Evolutionary conservation across 306 rosid genomes (phyloP).

Genomic region (Prunus fruticosa): DNA sequence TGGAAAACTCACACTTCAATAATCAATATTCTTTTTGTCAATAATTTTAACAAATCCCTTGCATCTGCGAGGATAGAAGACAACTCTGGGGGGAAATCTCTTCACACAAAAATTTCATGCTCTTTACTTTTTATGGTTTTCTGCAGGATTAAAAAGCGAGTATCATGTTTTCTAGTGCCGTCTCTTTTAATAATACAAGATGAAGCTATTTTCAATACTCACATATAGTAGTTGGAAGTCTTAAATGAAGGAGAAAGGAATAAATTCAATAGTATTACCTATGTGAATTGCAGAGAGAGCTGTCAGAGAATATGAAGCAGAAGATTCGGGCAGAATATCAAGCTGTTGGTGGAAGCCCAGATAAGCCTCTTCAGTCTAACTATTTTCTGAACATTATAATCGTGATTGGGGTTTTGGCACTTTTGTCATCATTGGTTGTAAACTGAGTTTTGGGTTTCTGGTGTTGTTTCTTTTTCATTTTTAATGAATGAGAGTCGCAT

Average conservation of each 20-base stretch:
- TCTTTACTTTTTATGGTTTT: conserved; percentile 51
- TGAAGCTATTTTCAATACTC: conserved; percentile 73
- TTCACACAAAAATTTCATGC: conserved; percentile 44
- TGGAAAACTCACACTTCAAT: conserved; percentile 22
- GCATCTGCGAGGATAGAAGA: conserved; percentile 18
- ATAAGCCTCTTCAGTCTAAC: conserved; percentile 75
- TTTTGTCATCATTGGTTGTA: conserved; percentile 78
- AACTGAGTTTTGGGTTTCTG: conserved; percentile 34
- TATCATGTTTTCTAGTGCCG: conserved; percentile 58
- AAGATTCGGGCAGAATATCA: conserved; percentile 84
- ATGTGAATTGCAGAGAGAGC: conserved; percentile 92
- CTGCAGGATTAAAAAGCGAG: conserved; percentile 84
- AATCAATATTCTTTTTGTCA: conserved; percentile 13
- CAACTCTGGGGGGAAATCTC: background rate
- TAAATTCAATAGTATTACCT: conserved; percentile 75
- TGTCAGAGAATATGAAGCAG: conserved; percentile 74
- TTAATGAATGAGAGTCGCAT: background rate
- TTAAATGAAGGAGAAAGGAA: conserved; percentile 68
- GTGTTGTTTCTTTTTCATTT: background rate
- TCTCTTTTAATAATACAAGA: conserved; percentile 63
- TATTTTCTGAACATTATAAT: conserved; percentile 74
- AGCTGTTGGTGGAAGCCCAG: conserved; percentile 88
- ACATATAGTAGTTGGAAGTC: conserved; percentile 57
- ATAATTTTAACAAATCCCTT: conserved; percentile 8
- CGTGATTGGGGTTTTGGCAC: conserved; percentile 68